Evolutionary conservation across 768 basidiomycete genomes (phyloP).

Genomic region (Agaricus subrufescens): DNA sequence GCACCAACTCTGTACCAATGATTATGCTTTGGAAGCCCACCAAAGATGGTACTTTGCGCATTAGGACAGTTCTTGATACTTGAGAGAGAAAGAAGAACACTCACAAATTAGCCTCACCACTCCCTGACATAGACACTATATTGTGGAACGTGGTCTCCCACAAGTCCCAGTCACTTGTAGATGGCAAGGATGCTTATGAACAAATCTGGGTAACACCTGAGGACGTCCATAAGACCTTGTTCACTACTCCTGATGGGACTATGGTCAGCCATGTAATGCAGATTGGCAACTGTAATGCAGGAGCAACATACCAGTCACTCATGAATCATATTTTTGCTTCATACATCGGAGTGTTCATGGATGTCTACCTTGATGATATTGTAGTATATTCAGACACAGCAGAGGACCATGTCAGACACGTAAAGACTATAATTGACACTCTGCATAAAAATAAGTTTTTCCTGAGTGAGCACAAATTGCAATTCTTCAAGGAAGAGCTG

Average conservation of each 20-base stretch:
- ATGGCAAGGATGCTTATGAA: slow-evolving; percentile 31
- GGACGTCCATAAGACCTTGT: slow-evolving; percentile 17
- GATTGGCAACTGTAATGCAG: slow-evolving; percentile 25
- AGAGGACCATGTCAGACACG: slow-evolving; percentile 25
- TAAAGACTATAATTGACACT: slow-evolving; percentile 18
- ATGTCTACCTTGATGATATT: slow-evolving; percentile 19
- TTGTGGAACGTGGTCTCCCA: slow-evolving; percentile 14
- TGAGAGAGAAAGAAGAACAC: slow-evolving; percentile 25
- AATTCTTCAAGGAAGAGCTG: slow-evolving; percentile 14
- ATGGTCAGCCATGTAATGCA: slow-evolving; percentile 34
- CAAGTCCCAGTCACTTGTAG: slow-evolving; percentile 22
- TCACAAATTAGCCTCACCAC: slow-evolving; percentile 1
- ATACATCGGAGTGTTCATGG: slow-evolving; percentile 29
- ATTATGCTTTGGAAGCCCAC: slow-evolving; percentile 22
- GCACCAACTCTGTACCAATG: slow-evolving; percentile 28
- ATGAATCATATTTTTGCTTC: slow-evolving; percentile 34
- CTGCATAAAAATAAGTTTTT: slow-evolving; percentile 21
- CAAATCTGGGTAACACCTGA: slow-evolving; percentile 23
- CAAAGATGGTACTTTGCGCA: slow-evolving; percentile 5
- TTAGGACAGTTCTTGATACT: slow-evolving; percentile 25
- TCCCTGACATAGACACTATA: slow-evolving; percentile 19
- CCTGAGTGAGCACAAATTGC: slow-evolving; percentile 8
- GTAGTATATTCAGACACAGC: slow-evolving; percentile 29
- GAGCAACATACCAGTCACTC: slow-evolving; percentile 35
- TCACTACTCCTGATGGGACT: slow-evolving; percentile 33